Evolutionary conservation across 495 filamentous ascomycete species (phyloP).

Genomic region (Pseudomonodictys pantanalensis): DNA sequence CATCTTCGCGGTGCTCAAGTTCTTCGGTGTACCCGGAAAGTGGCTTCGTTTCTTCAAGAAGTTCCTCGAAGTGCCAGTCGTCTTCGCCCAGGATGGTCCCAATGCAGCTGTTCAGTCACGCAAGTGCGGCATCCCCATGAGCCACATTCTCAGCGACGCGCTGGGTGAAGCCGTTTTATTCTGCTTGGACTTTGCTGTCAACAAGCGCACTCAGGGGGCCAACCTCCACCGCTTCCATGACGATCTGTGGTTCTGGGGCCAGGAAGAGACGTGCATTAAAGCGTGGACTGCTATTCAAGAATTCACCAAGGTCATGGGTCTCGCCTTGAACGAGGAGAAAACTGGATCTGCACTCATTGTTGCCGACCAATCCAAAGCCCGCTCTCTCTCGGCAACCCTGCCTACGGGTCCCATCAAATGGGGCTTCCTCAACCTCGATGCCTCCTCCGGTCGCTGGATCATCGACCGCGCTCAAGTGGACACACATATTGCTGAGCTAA

Average conservation of each 20-base stretch:
- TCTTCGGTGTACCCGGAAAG: slow-evolving; percentile 34
- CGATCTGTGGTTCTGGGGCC: slow-evolving; percentile 40
- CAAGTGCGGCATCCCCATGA: slow-evolving; percentile 34
- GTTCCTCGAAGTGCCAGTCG: slow-evolving; percentile 33
- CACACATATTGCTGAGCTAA: slow-evolving; percentile 35
- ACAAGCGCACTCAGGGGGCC: slow-evolving; percentile 33
- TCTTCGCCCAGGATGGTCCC: slow-evolving; percentile 32
- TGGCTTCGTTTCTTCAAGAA: slow-evolving; percentile 37
- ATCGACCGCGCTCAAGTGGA: slow-evolving; percentile 35
- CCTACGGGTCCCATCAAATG: slow-evolving; percentile 35
- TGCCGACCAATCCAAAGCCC: slow-evolving; percentile 16
- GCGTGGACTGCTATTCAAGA: slow-evolving; percentile 34
- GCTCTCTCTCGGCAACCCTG: slow-evolving; percentile 8
- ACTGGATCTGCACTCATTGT: slow-evolving; percentile 33
- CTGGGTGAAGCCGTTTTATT: slow-evolving; percentile 35
- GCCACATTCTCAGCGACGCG: slow-evolving; percentile 35
- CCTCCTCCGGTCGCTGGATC: slow-evolving; percentile 31
- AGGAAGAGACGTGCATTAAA: slow-evolving; percentile 17
- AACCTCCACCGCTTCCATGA: slow-evolving; percentile 36
- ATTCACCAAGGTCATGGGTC: slow-evolving; percentile 34
- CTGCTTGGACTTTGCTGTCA: slow-evolving; percentile 37
- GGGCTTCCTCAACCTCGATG: slow-evolving; percentile 35
- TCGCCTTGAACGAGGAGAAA: slow-evolving; percentile 32
- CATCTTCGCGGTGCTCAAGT: slow-evolving; percentile 34
- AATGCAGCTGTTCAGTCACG: slow-evolving; percentile 17